A percentile compares a stretch with the other conserved stretches of the same genome.
Conservation (phyloP, 345 rosid genomes). For the Sisymbrium altissimum region DNA sequence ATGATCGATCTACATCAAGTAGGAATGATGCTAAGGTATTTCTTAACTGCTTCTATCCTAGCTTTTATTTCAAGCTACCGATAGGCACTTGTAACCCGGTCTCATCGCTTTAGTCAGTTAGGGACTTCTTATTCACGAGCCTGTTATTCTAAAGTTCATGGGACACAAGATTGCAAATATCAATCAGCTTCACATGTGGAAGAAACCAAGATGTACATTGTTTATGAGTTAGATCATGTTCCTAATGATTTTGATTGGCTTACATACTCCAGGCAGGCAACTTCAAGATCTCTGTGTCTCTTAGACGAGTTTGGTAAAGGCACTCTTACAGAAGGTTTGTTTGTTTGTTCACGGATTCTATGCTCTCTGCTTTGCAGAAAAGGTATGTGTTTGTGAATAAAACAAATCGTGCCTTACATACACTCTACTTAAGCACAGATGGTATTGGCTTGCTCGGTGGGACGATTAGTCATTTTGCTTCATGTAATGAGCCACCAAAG, state of each 20-base stretch:
- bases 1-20: conserved; percentile 99
- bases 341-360: background rate
- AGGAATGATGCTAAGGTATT: conserved; percentile 91
- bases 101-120: background rate
- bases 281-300: conserved; percentile 82
- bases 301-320: conserved; percentile 99
- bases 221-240: background rate
- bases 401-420: background rate
- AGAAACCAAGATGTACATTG: background rate
- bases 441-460: conserved; percentile 98
- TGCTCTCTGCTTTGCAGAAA: background rate
- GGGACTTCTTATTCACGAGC: conserved; percentile 4
- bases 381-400: background rate
- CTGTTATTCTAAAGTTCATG: conserved; percentile 2
- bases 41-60: background rate
- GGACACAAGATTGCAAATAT: background rate
- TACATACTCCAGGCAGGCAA: conserved; percentile 67
- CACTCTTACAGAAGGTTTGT: conserved; percentile 90
- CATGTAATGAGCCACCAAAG: conserved; percentile 73
- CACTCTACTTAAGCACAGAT: conserved; percentile 45
- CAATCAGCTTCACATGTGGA: conserved; percentile 3
- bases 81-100: background rate
- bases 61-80: background rate
- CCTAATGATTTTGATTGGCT: conserved; percentile 3
- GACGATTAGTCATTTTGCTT: conserved; percentile 66